Conservation (phyloP, 2,329 filamentous ascomycete species). For the Anthostomella pinea region DNA sequence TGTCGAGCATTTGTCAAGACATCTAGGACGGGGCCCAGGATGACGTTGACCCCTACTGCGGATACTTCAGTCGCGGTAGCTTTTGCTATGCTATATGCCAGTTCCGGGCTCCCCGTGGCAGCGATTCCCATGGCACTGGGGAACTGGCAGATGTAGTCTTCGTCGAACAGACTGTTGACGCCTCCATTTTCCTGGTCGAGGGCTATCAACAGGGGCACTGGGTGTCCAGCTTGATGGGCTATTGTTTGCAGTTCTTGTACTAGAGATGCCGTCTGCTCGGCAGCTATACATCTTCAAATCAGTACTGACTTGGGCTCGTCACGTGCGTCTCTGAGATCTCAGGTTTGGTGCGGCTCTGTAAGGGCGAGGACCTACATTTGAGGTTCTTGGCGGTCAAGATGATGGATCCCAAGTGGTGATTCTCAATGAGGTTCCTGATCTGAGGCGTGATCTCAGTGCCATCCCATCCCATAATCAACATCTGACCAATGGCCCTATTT, state of each 20-base stretch:
- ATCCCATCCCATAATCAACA: conserved; percentile 83
- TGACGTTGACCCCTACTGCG: conserved; percentile 92
- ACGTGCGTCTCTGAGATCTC: conserved; percentile 6
- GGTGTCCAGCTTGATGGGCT: conserved; percentile 85
- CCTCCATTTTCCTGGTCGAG: conserved; percentile 97
- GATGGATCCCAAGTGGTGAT: conserved; percentile 86
- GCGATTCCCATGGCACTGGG: conserved; percentile 95
- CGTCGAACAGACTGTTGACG: conserved; percentile 94
- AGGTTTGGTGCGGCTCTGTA: conserved; percentile 10
- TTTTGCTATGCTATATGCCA: conserved; percentile 87
- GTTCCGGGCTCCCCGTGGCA: conserved; percentile 79
- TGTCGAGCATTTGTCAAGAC: conserved; percentile 91
- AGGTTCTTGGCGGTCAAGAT: conserved; percentile 81
- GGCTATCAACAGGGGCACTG: conserved; percentile 83
- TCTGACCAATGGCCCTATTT: conserved; percentile 67
- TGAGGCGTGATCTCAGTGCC: conserved; percentile 80
- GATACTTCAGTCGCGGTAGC: conserved; percentile 90
- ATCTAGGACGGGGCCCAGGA: conserved; percentile 89
- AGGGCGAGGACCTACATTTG: conserved; percentile 56
- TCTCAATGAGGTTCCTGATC: conserved; percentile 75
- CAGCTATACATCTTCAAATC: conserved; percentile 56
- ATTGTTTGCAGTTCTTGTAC: conserved; percentile 92
- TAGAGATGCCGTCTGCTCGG: conserved; percentile 81
- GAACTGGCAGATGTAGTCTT: conserved; percentile 93
- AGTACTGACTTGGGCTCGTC: conserved; percentile 28